Evolutionary conservation across 345 rosid genomes (phyloP).

Genomic region (Eutrema japonicum): DNA sequence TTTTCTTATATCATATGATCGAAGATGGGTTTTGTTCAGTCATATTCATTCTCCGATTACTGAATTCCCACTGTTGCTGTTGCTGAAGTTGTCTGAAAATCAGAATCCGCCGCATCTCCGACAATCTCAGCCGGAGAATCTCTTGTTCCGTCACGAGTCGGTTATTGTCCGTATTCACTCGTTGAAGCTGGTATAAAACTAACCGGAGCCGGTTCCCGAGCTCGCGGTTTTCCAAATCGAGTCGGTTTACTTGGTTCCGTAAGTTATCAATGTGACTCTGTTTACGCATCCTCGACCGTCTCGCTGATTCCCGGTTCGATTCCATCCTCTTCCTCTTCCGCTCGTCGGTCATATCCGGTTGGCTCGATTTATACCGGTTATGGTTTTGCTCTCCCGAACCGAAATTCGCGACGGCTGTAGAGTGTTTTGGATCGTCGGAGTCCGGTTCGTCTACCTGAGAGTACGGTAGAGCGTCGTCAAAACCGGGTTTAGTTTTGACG

Average conservation of each 20-base stretch:
- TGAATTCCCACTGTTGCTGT: constrained; percentile 55
- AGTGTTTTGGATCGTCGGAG: constrained; percentile 24
- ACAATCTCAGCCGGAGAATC: constrained; percentile 63
- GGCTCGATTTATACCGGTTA: constrained; percentile 40
- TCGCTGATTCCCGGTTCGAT: constrained; percentile 94
- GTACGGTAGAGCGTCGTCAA: neutral
- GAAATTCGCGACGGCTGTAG: constrained; percentile 44
- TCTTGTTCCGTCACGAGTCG: constrained; percentile 62
- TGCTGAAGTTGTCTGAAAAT: constrained; percentile 63
- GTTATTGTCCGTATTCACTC: constrained; percentile 58
- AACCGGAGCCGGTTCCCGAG: constrained; percentile 60
- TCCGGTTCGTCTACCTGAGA: constrained; percentile 25
- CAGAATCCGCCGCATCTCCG: constrained; percentile 59
- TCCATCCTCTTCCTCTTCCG: constrained; percentile 76
- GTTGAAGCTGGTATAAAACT: constrained; percentile 50
- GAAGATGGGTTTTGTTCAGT: constrained; percentile 55
- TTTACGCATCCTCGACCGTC: constrained; percentile 87
- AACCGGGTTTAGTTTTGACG: constrained; percentile 6
- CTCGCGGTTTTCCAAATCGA: constrained; percentile 71
- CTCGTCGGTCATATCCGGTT: constrained; percentile 47
- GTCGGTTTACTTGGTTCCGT: constrained; percentile 71
- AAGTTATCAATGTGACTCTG: constrained; percentile 78
- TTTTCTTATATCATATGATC: constrained; percentile 40
- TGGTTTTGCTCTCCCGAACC: constrained; percentile 44
- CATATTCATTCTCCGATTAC: constrained; percentile 43